Evolutionary conservation across 257 asterid genomes (phyloP).

Genomic region (Orobanche coerulescens): DNA sequence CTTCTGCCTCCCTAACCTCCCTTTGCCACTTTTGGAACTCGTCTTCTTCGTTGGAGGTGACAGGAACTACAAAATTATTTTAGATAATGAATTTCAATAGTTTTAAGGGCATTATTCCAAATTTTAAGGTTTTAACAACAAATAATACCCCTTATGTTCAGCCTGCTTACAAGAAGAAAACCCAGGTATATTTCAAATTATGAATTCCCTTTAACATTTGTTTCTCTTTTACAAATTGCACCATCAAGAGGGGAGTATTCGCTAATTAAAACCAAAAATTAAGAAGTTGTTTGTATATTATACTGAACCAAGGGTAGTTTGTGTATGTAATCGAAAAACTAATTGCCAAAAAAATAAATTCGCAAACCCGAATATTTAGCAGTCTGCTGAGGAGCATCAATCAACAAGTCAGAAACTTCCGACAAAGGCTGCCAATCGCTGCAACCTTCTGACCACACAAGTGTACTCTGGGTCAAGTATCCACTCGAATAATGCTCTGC

Average conservation of each 20-base stretch:
- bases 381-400: slow-evolving; percentile 31
- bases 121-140: neutral
- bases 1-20: slow-evolving; percentile 77
- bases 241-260: too few relatives aligned
- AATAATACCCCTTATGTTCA: neutral
- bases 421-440: slow-evolving; percentile 73
- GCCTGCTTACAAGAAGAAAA: neutral
- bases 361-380: slow-evolving; percentile 38
- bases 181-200: too few relatives aligned
- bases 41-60: slow-evolving; percentile 50
- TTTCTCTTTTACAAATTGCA: too few relatives aligned
- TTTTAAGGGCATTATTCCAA: neutral
- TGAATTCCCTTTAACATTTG: too few relatives aligned
- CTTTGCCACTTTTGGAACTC: slow-evolving; percentile 86
- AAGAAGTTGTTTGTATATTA: neutral
- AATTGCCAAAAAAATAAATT: slow-evolving; percentile 1
- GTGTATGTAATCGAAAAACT: neutral
- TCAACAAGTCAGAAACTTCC: slow-evolving; percentile 42
- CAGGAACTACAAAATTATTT: slow-evolving; percentile 34
- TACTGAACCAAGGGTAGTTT: neutral
- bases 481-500: slow-evolving; percentile 83
- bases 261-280: too few relatives aligned
- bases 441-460: slow-evolving; percentile 84
- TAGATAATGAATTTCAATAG: slow-evolving; percentile 5
- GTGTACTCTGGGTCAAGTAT: slow-evolving; percentile 56